Percentiles rank a stretch among this genome's conserved stretches.
Conservation (phyloP, 345 rosid genomes). For the Eucalyptus rudis region DNA sequence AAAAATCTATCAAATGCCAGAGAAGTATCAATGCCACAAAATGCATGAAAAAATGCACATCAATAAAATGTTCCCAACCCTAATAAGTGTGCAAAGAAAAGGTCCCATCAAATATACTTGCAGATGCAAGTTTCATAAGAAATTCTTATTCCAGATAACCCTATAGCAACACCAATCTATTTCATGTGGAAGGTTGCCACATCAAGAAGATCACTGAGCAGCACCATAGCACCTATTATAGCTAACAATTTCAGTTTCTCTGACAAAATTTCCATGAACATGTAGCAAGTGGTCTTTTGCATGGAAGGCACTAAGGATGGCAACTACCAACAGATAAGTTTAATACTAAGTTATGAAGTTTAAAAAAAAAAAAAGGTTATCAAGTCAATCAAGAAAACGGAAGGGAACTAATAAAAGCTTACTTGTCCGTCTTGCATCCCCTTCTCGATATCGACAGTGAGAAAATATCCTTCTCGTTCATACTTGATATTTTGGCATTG, state of each 20-base stretch:
- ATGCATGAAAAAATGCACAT: not conserved
- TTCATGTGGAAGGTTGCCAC: not conserved
- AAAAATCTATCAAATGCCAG: not conserved
- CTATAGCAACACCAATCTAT: not conserved
- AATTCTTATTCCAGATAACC: not conserved
- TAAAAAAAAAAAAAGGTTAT: not conserved
- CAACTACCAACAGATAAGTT: not conserved
- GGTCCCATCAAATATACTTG: not conserved
- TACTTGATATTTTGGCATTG: constrained; percentile 91
- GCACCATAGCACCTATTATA: not conserved
- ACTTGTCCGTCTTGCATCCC: constrained; percentile 99
- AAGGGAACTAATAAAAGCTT: constrained; percentile 6
- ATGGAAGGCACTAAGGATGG: not conserved
- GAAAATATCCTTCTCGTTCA: constrained; percentile 73
- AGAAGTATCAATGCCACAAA: too few relatives aligned
- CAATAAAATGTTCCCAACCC: not conserved
- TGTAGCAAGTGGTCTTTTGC: not conserved
- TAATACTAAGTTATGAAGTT: not conserved
- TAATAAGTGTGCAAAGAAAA: not conserved
- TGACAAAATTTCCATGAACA: not conserved
- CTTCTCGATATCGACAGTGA: constrained; percentile 98
- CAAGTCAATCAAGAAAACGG: not conserved
- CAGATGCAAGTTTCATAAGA: not conserved
- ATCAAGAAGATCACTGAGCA: not conserved
- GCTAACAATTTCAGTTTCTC: not conserved